These are phyloP conservation scores for Nannizziopsis barbatae DNA, from an alignment of 2,329 filamentous ascomycete genomes.

Conservation along the genomic window DNA sequence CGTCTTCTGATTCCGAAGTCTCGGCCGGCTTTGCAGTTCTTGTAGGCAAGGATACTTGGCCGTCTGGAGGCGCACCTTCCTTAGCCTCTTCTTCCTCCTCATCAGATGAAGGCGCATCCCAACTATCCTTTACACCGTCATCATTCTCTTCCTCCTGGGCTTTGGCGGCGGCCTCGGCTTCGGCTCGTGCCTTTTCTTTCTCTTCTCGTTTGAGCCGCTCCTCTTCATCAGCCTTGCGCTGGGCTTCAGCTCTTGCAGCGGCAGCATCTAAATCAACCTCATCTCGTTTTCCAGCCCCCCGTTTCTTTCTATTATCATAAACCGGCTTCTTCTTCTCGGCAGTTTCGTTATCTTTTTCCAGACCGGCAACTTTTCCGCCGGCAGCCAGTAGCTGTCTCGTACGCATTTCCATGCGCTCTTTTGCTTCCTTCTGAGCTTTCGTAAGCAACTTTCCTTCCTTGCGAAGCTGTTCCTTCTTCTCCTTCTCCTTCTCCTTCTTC, in stretches of 20 bases:
- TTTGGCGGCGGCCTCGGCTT: conserved; percentile 52
- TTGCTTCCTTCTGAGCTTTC: conserved; percentile 39
- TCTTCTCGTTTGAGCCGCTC: conserved; percentile 52
- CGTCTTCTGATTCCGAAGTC: conserved; percentile 40
- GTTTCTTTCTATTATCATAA: conserved; percentile 63
- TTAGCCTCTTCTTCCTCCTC: conserved; percentile 58
- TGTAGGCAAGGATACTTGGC: conserved; percentile 16
- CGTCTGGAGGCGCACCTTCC: conserved; percentile 19
- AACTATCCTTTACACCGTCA: conserved; percentile 79
- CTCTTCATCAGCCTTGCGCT: conserved; percentile 43
- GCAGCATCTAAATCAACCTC: conserved; percentile 42
- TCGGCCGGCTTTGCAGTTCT: conserved; percentile 21
- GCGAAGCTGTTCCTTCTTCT: conserved; percentile 41
- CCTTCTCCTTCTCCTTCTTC: conserved; percentile 41
- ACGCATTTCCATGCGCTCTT: conserved; percentile 38
- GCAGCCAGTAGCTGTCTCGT: conserved; percentile 41
- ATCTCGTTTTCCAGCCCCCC: conserved; percentile 52
- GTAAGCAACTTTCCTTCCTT: conserved; percentile 41
- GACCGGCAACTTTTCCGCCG: conserved; percentile 37
- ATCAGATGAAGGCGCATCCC: conserved; percentile 55
- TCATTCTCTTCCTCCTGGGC: conserved; percentile 76
- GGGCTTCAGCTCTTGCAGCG: conserved; percentile 36
- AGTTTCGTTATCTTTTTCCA: conserved; percentile 37
- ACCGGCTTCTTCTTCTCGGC: conserved; percentile 62
- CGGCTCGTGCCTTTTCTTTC: conserved; percentile 64